Evolutionary conservation across 495 filamentous ascomycete genomes (phyloP).

Genomic region (Trichocladium uniseriatum): DNA sequence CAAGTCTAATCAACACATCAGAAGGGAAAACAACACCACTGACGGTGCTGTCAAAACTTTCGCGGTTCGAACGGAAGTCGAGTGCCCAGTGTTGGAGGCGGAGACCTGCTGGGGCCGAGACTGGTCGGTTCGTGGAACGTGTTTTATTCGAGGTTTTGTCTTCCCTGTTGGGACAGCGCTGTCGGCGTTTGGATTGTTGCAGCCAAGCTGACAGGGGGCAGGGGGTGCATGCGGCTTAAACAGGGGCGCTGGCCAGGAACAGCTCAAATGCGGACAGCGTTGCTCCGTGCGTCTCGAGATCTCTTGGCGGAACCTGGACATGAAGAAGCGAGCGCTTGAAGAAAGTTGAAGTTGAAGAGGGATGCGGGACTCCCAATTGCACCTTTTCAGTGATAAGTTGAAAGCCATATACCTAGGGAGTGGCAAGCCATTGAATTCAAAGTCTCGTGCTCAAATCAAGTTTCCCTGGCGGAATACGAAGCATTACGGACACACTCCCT

Average conservation of each 20-base stretch:
- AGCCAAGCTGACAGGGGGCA: not conserved
- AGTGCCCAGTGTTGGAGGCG: slow-evolving; percentile 1
- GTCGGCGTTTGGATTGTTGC: not conserved
- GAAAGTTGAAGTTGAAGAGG: no score
- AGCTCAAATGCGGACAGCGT: no score
- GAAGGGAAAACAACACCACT: slow-evolving; percentile 10
- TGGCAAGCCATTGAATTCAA: no score
- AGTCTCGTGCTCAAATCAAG: no score
- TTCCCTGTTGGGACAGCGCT: not conserved
- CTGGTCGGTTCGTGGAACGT: slow-evolving; percentile 22
- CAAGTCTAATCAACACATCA: slow-evolving; percentile 12
- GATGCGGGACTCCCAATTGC: no score
- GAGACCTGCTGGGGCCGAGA: slow-evolving; percentile 6
- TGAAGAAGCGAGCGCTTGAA: no score
- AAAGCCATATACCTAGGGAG: no score
- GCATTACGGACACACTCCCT: no score
- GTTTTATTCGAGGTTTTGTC: slow-evolving; percentile 15
- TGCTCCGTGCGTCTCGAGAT: no score
- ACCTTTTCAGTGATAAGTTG: no score
- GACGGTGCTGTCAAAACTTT: slow-evolving; percentile 1
- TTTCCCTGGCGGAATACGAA: no score
- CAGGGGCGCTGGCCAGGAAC: not conserved
- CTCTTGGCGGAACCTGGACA: no score
- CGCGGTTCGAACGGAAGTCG: slow-evolving; percentile 2
- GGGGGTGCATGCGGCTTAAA: slow-evolving; percentile 12